phyloP scores from a whole-genome alignment of 805 yeast genomes.

The Starmerella kuoi region DNA sequence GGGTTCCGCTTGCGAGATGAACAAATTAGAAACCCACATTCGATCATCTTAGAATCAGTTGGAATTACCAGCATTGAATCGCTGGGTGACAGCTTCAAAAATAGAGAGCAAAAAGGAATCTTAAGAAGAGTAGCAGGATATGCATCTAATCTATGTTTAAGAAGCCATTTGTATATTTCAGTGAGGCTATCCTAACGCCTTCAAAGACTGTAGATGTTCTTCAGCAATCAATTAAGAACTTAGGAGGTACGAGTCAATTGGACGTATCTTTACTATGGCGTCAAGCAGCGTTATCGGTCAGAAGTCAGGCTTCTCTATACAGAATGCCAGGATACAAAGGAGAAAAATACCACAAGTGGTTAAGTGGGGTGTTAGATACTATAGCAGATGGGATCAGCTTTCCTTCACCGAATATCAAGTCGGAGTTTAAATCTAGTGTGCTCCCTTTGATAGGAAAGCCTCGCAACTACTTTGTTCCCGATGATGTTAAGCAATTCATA shows the following conservation, averaged over 20 bases:
- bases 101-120: too few relatives aligned
- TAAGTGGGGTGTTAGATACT: slow-evolving; percentile 6
- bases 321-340: slow-evolving; percentile 12
- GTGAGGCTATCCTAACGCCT: slow-evolving; percentile 20
- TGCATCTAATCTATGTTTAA: too few relatives aligned
- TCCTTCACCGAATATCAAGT: neutral
- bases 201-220: slow-evolving; percentile 5
- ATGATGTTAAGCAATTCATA: slow-evolving; percentile 12
- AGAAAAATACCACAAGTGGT: slow-evolving; percentile 14
- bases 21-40: too few relatives aligned
- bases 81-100: too few relatives aligned
- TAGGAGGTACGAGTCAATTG: slow-evolving; percentile 5
- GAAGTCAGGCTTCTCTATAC: slow-evolving; percentile 16
- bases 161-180: slow-evolving; percentile 21
- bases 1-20: too few relatives aligned
- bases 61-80: too few relatives aligned
- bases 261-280: slow-evolving; percentile 10
- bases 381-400: slow-evolving; percentile 9
- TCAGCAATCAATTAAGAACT: neutral
- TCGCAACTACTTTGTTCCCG: slow-evolving; percentile 15
- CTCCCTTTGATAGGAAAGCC: slow-evolving; percentile 13
- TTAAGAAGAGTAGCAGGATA: too few relatives aligned
- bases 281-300: slow-evolving; percentile 17
- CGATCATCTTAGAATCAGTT: too few relatives aligned
- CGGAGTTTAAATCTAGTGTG: slow-evolving; percentile 5